phyloP scores from a whole-genome alignment of 768 basidiomycete genomes.

The Cyathus striatus region DNA sequence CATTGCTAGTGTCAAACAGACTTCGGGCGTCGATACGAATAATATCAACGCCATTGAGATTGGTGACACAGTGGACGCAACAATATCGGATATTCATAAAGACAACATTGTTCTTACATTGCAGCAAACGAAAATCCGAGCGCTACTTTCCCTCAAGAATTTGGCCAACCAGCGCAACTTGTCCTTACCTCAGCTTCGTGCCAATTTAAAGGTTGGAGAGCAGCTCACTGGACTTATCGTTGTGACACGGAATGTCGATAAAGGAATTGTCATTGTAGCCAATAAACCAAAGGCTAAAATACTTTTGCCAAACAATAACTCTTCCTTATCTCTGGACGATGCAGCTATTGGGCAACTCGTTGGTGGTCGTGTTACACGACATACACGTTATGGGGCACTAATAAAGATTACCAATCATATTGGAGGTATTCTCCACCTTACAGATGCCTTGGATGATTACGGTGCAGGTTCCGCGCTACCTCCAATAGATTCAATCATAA shows the following conservation, averaged over 20 bases:
- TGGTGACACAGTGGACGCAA: constrained; percentile 67
- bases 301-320: constrained; percentile 37
- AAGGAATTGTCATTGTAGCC: constrained; percentile 82
- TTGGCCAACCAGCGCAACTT: constrained; percentile 74
- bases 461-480: constrained; percentile 53
- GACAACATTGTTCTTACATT: constrained; percentile 77
- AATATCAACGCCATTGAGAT: constrained; percentile 76
- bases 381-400: constrained; percentile 66
- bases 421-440: constrained; percentile 74
- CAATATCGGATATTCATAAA: constrained; percentile 77
- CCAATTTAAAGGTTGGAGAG: constrained; percentile 61
- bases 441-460: constrained; percentile 80
- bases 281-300: constrained; percentile 59
- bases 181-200: constrained; percentile 62
- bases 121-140: constrained; percentile 62
- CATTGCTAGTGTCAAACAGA: constrained; percentile 84
- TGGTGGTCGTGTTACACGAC: constrained; percentile 73
- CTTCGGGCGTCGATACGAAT: constrained; percentile 41
- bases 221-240: constrained; percentile 75
- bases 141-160: constrained; percentile 82
- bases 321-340: constrained; percentile 56
- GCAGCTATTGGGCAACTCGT: constrained; percentile 71
- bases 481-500: constrained; percentile 58
- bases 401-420: constrained; percentile 72
- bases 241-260: constrained; percentile 84